These are phyloP conservation scores for Cicer pinnatifidum DNA, from an alignment of 306 rosid species.

Conservation along the genomic window DNA sequence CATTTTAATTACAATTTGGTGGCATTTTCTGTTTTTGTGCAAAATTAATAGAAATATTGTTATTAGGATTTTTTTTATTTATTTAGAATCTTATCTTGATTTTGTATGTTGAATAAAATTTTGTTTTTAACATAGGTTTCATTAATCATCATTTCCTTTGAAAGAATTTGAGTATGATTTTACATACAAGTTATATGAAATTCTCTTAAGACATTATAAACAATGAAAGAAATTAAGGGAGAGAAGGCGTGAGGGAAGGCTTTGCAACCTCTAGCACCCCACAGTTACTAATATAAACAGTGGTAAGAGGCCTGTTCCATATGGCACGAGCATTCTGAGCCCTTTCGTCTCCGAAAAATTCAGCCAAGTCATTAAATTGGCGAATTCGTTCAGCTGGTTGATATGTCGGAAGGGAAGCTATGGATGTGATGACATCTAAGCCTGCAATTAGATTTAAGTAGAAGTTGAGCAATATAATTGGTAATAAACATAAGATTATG, in stretches of 20 bases:
- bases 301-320: constrained; percentile 84
- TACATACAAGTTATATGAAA: constrained; percentile 44
- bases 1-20: too few species aligned
- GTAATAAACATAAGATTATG: not conserved
- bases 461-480: constrained; percentile 36
- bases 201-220: constrained; percentile 30
- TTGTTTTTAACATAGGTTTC: not conserved
- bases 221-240: constrained; percentile 58
- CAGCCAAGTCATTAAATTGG: constrained; percentile 85
- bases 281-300: constrained; percentile 82
- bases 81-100: too few species aligned
- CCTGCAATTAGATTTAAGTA: constrained; percentile 57
- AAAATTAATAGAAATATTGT: too few species aligned
- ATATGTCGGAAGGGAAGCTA: constrained; percentile 83
- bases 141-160: constrained; percentile 14
- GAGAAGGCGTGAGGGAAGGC: constrained; percentile 81
- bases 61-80: too few species aligned
- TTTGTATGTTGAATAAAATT: too few species aligned
- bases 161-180: constrained; percentile 45
- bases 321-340: constrained; percentile 83
- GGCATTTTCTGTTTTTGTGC: too few species aligned
- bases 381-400: constrained; percentile 76
- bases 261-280: constrained; percentile 86
- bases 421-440: constrained; percentile 79
- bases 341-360: constrained; percentile 84